Percentiles rank a stretch among this genome's conserved stretches.
Evolutionary conservation across 108 stramenopile species (phyloP).

Genomic region (Parietichytrium sp.): DNA sequence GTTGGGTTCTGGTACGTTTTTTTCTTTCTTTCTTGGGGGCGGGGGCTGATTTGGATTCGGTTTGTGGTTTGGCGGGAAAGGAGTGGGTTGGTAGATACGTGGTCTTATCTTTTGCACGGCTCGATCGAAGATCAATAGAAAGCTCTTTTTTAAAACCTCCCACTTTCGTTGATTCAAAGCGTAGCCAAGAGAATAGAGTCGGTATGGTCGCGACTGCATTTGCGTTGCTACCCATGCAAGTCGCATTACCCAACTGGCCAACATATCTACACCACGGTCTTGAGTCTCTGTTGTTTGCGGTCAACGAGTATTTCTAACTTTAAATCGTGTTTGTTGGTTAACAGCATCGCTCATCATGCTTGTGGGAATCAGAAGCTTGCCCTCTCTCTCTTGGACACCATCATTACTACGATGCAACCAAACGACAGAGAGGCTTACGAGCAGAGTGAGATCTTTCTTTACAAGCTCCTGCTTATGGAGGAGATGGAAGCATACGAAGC

Average conservation of each 20-base stretch:
- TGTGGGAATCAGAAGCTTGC: slow-evolving; percentile 75
- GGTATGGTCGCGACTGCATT: slow-evolving; percentile 15
- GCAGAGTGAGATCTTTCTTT: slow-evolving; percentile 84
- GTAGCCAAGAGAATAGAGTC: slow-evolving; percentile 14
- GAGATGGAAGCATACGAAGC: slow-evolving; percentile 73
- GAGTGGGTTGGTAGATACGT: too few relatives aligned
- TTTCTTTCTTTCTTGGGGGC: background rate
- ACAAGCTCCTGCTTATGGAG: slow-evolving; percentile 76
- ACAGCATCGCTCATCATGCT: slow-evolving; percentile 82
- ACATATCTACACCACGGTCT: too few relatives aligned
- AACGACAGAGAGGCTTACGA: slow-evolving; percentile 74
- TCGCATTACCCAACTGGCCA: slow-evolving; percentile 27
- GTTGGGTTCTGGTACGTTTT: slow-evolving; percentile 65
- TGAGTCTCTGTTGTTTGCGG: background rate
- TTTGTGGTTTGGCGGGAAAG: too few relatives aligned
- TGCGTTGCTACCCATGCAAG: slow-evolving; percentile 14
- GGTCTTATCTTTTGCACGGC: too few relatives aligned
- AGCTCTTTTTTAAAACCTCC: slow-evolving; percentile 32
- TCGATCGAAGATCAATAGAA: slow-evolving; percentile 21
- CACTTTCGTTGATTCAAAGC: slow-evolving; percentile 1
- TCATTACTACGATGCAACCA: slow-evolving; percentile 65
- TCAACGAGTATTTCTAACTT: background rate
- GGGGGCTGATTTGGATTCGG: background rate
- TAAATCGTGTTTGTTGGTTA: background rate
- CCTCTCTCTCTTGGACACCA: slow-evolving; percentile 80